Evolutionary conservation across 805 yeast genomes (phyloP).

Genomic region (Wickerhamiella galacta): DNA sequence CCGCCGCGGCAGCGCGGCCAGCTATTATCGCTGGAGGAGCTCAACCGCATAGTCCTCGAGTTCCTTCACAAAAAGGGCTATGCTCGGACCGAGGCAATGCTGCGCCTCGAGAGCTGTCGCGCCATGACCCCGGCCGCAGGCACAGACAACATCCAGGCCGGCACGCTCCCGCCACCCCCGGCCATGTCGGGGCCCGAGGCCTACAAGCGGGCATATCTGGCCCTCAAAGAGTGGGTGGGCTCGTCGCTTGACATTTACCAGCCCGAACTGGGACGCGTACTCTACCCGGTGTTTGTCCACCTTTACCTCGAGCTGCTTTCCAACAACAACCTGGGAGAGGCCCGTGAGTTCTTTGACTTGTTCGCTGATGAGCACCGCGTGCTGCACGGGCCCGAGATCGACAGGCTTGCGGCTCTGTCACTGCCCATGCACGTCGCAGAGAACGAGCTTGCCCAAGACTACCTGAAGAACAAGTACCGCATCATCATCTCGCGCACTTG

Average conservation of each 20-base stretch:
- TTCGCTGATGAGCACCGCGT: conserved; percentile 58
- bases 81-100: conserved; percentile 83
- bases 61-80: conserved; percentile 88
- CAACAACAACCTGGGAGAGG: conserved; percentile 37
- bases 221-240: conserved; percentile 78
- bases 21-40: conserved; percentile 50
- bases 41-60: conserved; percentile 82
- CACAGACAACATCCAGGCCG: conserved; percentile 21
- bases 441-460: conserved; percentile 64
- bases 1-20: conserved; percentile 2
- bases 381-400: conserved; percentile 63
- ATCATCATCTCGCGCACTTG: conserved; percentile 69
- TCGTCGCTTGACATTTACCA: conserved; percentile 77
- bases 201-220: conserved; percentile 63
- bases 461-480: conserved; percentile 54
- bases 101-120: conserved; percentile 52
- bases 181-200: conserved; percentile 37
- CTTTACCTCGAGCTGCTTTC: conserved; percentile 64
- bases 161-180: conserved; percentile 10
- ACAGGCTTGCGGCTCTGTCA: conserved; percentile 53
- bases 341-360: conserved; percentile 59
- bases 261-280: conserved; percentile 66
- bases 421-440: conserved; percentile 69
- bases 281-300: conserved; percentile 89
- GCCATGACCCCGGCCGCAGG: conserved; percentile 12